Percentiles rank a stretch among this genome's conserved stretches.
Evolutionary conservation across 768 basidiomycete genomes (phyloP).

Genomic region (Boletus sp.): DNA sequence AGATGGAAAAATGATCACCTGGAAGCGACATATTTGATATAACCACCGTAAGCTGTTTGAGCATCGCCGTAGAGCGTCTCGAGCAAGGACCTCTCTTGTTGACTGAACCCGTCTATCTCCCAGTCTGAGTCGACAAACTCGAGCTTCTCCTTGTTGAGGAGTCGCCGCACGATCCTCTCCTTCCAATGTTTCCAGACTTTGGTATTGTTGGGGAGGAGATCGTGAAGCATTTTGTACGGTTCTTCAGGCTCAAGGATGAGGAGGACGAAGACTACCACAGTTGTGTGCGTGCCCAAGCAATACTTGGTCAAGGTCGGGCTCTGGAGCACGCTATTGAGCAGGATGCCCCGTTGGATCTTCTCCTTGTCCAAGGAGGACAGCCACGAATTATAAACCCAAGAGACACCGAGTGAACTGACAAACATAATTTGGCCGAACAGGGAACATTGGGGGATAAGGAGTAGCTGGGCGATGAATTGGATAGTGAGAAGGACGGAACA

Average conservation of each 20-base stretch:
- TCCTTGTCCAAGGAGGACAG: slow-evolving; percentile 38
- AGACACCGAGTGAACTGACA: slow-evolving; percentile 30
- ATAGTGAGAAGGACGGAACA: slow-evolving; percentile 31
- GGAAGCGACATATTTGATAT: slow-evolving; percentile 2
- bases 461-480: slow-evolving; percentile 35
- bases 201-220: slow-evolving; percentile 29
- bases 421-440: slow-evolving; percentile 38
- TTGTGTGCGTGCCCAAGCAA: slow-evolving; percentile 24
- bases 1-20: background rate
- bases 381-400: slow-evolving; percentile 36
- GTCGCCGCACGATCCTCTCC: slow-evolving; percentile 11
- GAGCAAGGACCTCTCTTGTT: slow-evolving; percentile 19
- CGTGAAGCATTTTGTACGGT: slow-evolving; percentile 17
- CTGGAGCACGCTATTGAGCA: slow-evolving; percentile 23
- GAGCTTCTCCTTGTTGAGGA: slow-evolving; percentile 20
- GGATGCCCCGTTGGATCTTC: slow-evolving; percentile 23
- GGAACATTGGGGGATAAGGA: slow-evolving; percentile 32
- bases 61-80: slow-evolving; percentile 24
- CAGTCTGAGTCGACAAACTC: slow-evolving; percentile 20
- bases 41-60: slow-evolving; percentile 27
- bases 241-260: slow-evolving; percentile 23
- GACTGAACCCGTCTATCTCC: slow-evolving; percentile 17
- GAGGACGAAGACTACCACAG: slow-evolving; percentile 23
- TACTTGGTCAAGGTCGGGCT: slow-evolving; percentile 23
- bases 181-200: slow-evolving; percentile 31